A percentile compares a stretch with the other conserved stretches of the same genome.
phyloP scores from a whole-genome alignment of 495 filamentous ascomycete species.

The Rostrohypoxylon terebratum region DNA sequence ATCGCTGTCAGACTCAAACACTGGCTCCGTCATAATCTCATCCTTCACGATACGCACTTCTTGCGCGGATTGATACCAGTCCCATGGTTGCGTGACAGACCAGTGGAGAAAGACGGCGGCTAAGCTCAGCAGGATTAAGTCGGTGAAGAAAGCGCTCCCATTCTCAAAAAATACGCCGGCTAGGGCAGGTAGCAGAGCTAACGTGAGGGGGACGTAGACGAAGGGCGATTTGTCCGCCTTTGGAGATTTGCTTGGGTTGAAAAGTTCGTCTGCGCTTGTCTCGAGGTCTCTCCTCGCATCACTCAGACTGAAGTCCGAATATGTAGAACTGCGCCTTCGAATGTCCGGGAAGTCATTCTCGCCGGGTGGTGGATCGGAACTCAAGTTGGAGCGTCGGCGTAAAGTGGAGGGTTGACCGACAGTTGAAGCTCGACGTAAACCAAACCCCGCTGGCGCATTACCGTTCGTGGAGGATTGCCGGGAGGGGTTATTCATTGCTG shows the following conservation, averaged over 20 bases:
- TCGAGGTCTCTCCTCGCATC: constrained; percentile 75
- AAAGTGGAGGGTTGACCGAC: constrained; percentile 48
- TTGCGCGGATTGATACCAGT: constrained; percentile 91
- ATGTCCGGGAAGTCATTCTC: constrained; percentile 44
- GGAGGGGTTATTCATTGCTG: constrained; percentile 36
- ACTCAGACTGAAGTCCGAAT: constrained; percentile 76
- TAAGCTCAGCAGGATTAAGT: constrained; percentile 81
- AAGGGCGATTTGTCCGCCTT: constrained; percentile 58
- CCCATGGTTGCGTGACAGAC: constrained; percentile 92
- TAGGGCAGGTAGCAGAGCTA: constrained; percentile 86
- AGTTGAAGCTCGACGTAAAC: constrained; percentile 52
- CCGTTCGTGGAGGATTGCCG: constrained; percentile 27
- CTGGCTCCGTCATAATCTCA: constrained; percentile 57
- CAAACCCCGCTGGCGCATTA: constrained; percentile 41
- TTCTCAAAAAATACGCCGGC: constrained; percentile 87
- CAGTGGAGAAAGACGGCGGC: constrained; percentile 91
- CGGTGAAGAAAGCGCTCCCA: constrained; percentile 83
- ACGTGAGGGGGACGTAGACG: constrained; percentile 80
- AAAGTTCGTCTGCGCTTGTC: constrained; percentile 76
- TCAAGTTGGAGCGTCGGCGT: constrained; percentile 37
- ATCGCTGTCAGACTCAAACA: constrained; percentile 63
- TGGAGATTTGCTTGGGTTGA: constrained; percentile 69
- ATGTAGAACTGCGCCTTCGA: constrained; percentile 76
- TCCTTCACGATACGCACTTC: constrained; percentile 63
- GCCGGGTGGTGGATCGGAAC: constrained; percentile 29